Evolutionary conservation across 1,284 basidiomycete genomes (phyloP), one percentile per base, ranked within the genome.

Genomic region (Irpex lacteus): DNA sequence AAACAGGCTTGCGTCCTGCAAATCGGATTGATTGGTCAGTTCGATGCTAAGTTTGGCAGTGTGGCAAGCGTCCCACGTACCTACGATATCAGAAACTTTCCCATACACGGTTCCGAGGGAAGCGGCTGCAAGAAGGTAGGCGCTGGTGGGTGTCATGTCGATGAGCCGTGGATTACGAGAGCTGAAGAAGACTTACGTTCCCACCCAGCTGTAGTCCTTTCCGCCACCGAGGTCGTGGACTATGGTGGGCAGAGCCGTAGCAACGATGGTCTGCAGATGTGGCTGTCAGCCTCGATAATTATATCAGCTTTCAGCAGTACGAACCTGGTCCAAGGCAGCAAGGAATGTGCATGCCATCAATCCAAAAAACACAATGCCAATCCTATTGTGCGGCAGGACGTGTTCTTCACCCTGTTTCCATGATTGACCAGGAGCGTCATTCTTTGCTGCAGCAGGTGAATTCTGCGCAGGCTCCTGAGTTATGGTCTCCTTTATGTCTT

Each of bases 171-270:
- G n/a, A 18, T 36, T 49, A 15, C 7, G 34, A 15, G 50, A 56
- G 60, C 50, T 44, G 40, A 8, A 44, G 40, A 44, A 15, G 8
- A 72, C 80, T 26, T 66, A 88, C 90, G 84, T 91, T 70, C 90
- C 90, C 21, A 91, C 89, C 90, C 90, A 92, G 65, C 87, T 87
- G 70, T 91, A 92, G 53, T 83, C 80, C 15, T 76, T 82, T 5
- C 90, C 90, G 36, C 87, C 88, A 50, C 89, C 89, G 0, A 94
- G 81, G 40, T 89, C 76, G 11, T 72, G 77, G 6, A 92, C 90
- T 59, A 94, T 93, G 2, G 89, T 92, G 1, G 91, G 91, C 49
- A 94, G 76, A n/a, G 91, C 91, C 11, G 91, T 94, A 1, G 90
- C 87, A 11, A 92, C 87, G 65, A 92, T 91, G 2, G 89, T 90